phyloP scores from a whole-genome alignment of 495 filamentous ascomycete genomes.

The Penicillium parvum region DNA sequence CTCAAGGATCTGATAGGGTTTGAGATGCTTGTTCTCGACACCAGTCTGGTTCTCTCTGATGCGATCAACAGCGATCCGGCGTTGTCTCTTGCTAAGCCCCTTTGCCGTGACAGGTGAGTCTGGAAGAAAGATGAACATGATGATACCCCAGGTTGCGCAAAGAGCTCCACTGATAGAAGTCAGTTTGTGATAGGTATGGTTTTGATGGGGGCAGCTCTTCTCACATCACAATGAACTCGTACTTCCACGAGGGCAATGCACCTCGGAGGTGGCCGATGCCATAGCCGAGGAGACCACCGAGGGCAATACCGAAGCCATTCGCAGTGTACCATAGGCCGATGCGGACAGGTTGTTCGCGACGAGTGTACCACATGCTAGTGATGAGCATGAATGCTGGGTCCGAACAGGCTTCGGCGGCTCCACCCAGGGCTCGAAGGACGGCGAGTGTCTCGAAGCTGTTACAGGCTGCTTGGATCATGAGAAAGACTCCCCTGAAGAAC shows the following conservation, averaged over 20 bases:
- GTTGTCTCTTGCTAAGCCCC: slow-evolving; percentile 53
- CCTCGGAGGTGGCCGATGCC: slow-evolving; percentile 54
- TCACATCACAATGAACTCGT: slow-evolving; percentile 50
- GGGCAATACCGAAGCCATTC: slow-evolving; percentile 55
- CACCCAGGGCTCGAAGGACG: slow-evolving; percentile 46
- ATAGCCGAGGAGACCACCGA: slow-evolving; percentile 56
- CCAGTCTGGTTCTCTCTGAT: slow-evolving; percentile 60
- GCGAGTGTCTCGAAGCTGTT: slow-evolving; percentile 51
- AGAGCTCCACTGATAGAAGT: slow-evolving; percentile 44
- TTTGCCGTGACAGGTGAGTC: slow-evolving; percentile 60
- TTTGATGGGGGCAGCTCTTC: neutral
- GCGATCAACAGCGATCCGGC: slow-evolving; percentile 54
- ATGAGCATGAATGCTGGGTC: slow-evolving; percentile 37
- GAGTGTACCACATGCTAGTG: slow-evolving; percentile 49
- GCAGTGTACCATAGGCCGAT: slow-evolving; percentile 59
- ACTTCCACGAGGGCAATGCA: slow-evolving; percentile 52
- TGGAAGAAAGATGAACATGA: slow-evolving; percentile 57
- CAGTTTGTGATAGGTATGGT: neutral
- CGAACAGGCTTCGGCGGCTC: slow-evolving; percentile 53
- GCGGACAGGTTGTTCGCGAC: slow-evolving; percentile 54
- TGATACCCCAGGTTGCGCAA: slow-evolving; percentile 52
- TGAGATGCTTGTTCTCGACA: slow-evolving; percentile 61
- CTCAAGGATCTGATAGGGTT: slow-evolving; percentile 54
- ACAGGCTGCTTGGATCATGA: slow-evolving; percentile 52
- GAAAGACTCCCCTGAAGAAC: slow-evolving; percentile 43